Evolutionary conservation across 2,329 filamentous ascomycete genomes (phyloP).

Genomic region (Didymella pomorum): DNA sequence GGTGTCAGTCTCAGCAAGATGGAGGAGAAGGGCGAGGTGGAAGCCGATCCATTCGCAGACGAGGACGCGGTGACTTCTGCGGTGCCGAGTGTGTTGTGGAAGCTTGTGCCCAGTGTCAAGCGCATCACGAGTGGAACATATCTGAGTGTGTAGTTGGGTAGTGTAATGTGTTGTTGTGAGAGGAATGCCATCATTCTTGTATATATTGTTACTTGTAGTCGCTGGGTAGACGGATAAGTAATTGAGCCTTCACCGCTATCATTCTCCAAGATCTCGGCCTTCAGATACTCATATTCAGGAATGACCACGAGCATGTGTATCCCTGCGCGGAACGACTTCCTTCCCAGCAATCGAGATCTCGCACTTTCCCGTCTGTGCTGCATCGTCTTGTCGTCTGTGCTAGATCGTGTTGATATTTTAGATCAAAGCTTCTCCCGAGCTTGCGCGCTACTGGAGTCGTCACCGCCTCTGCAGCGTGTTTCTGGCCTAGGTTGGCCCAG

Average conservation of each 20-base stretch:
- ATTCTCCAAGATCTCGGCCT: neutral
- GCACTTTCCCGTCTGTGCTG: neutral
- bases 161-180: neutral
- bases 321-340: neutral
- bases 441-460: neutral
- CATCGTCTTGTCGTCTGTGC: neutral
- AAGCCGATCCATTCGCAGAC: slow-evolving; percentile 76
- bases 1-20: slow-evolving; percentile 56
- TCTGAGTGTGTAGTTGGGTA: slow-evolving; percentile 37
- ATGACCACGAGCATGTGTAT: neutral
- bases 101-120: slow-evolving; percentile 46
- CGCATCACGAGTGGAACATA: slow-evolving; percentile 51
- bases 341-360: neutral
- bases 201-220: neutral
- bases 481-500: neutral
- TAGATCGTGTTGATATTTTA: neutral
- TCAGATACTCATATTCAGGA: too few species aligned
- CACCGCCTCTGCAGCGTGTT: neutral
- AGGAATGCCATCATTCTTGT: neutral
- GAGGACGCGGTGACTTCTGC: slow-evolving; percentile 49
- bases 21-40: slow-evolving; percentile 54
- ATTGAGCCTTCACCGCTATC: neutral
- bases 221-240: neutral
- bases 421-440: neutral
- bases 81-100: slow-evolving; percentile 43